phyloP scores from a whole-genome alignment of 352 stramenopile genomes.

The Globisporangium nodosum region DNA sequence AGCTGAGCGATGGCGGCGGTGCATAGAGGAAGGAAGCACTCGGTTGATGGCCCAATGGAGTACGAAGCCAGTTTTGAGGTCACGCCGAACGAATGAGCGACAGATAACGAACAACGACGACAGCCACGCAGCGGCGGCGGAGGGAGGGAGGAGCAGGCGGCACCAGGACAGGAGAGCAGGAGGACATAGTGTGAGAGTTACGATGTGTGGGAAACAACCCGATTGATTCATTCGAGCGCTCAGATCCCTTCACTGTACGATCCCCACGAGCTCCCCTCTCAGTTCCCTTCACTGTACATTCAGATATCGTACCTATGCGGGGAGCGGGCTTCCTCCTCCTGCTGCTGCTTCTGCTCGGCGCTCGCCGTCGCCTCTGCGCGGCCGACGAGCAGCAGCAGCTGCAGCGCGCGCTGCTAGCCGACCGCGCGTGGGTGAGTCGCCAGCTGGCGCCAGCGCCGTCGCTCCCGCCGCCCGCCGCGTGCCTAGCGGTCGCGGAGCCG shows the following conservation, averaged over 20 bases:
- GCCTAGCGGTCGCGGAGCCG: constrained; percentile 25
- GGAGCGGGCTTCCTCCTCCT: constrained; percentile 1
- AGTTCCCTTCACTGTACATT: too few relatives aligned
- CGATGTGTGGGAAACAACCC: too few relatives aligned
- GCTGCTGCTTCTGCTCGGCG: constrained; percentile 4
- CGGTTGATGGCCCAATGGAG: not conserved
- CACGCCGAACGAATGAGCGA: not conserved
- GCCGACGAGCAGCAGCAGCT: constrained; percentile 8
- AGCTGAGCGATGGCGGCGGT: constrained; percentile 5
- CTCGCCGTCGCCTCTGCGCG: not conserved
- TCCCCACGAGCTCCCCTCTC: too few relatives aligned
- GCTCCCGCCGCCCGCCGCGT: constrained; percentile 10
- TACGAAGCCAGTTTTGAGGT: constrained; percentile 11
- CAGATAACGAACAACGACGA: not conserved
- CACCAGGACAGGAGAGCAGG: too few relatives aligned
- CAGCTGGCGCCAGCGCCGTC: constrained; percentile 28
- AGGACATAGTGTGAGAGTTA: too few relatives aligned
- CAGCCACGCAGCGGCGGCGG: not conserved
- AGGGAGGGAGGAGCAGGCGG: not conserved
- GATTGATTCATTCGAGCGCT: too few relatives aligned
- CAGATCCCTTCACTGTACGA: too few relatives aligned
- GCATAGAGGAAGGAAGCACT: constrained; percentile 7
- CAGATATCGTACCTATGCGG: too few relatives aligned
- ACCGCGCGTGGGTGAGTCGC: constrained; percentile 38
- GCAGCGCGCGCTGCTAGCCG: constrained; percentile 27